phyloP scores from a whole-genome alignment of 2,329 filamentous ascomycete genomes.

The Sclerotinia borealis region DNA sequence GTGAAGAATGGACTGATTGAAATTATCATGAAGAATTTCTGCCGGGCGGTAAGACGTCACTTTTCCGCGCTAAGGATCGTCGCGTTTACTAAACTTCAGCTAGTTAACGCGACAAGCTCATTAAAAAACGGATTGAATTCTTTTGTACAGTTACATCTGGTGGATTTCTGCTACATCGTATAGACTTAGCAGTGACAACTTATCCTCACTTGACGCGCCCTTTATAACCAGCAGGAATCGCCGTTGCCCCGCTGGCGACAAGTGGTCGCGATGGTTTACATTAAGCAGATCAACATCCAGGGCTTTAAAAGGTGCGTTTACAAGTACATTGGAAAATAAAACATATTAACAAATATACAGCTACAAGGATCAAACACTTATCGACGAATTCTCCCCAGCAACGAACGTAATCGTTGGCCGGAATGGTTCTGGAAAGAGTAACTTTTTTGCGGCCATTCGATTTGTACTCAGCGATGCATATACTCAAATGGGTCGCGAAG shows the following conservation, averaged over 20 bases:
- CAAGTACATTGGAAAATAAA: background rate
- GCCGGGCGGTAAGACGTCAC: conserved; percentile 7
- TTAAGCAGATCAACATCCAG: conserved; percentile 99
- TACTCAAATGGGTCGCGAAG: conserved; percentile 89
- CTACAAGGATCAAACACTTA: conserved; percentile 99
- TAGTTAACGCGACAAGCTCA: conserved; percentile 7
- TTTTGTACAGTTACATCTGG: background rate
- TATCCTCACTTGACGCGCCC: background rate
- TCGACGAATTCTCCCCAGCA: conserved; percentile 94
- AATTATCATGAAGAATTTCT: conserved; percentile 11
- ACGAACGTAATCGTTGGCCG: conserved; percentile 98
- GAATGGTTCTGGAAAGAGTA: conserved; percentile 98
- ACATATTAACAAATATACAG: conserved; percentile 41
- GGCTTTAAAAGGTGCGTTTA: conserved; percentile 87
- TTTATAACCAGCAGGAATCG: background rate
- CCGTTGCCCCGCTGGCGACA: conserved; percentile 17
- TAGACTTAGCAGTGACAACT: background rate
- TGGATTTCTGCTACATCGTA: background rate
- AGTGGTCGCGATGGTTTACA: conserved; percentile 64
- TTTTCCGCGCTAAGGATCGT: conserved; percentile 9
- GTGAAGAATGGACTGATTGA: conserved; percentile 2
- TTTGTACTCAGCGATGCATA: conserved; percentile 98
- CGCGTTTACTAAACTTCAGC: conserved; percentile 9
- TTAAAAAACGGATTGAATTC: background rate
- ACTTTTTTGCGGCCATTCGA: conserved; percentile 98